These are phyloP conservation scores for Pascua guehoae DNA, from an alignment of 1,284 basidiomycete species.

Conservation along the genomic window DNA sequence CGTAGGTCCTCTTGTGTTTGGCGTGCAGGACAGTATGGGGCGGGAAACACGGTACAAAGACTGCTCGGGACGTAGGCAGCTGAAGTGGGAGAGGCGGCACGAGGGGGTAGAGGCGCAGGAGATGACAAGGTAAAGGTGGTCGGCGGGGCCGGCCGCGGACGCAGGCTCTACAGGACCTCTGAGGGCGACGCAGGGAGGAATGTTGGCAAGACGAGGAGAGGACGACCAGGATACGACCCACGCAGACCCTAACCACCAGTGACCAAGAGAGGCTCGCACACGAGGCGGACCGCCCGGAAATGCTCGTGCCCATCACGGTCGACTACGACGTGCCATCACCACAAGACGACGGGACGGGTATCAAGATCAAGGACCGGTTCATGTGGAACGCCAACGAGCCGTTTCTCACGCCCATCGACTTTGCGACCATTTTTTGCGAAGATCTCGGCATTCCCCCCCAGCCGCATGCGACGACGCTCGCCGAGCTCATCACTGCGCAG, in stretches of 20 bases:
- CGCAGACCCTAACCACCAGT: slow-evolving; percentile 48
- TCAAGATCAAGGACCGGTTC: slow-evolving; percentile 89
- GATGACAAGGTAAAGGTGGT: too few species aligned
- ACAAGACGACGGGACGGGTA: slow-evolving; percentile 51
- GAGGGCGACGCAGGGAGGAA: too few species aligned
- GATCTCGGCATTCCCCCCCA: slow-evolving; percentile 74
- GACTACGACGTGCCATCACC: slow-evolving; percentile 79
- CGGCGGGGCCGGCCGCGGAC: too few species aligned
- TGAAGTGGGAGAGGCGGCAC: too few species aligned
- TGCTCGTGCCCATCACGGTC: slow-evolving; percentile 85
- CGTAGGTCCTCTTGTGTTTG: too few species aligned
- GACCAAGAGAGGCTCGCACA: slow-evolving; percentile 62
- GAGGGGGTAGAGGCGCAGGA: too few species aligned
- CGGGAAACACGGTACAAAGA: too few species aligned
- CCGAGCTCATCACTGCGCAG: slow-evolving; percentile 82
- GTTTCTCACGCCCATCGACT: slow-evolving; percentile 74
- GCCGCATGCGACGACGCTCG: slow-evolving; percentile 71
- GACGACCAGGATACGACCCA: too few species aligned
- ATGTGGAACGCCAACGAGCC: slow-evolving; percentile 84
- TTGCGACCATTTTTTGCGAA: slow-evolving; percentile 78
- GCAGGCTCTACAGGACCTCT: too few species aligned
- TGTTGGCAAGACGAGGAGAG: too few species aligned
- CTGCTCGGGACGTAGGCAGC: too few species aligned
- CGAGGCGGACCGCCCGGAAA: slow-evolving; percentile 63
- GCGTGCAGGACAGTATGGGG: too few species aligned